Conservation (phyloP, 176 grass and related monocot species). For the Pontederia paniculata region DNA sequence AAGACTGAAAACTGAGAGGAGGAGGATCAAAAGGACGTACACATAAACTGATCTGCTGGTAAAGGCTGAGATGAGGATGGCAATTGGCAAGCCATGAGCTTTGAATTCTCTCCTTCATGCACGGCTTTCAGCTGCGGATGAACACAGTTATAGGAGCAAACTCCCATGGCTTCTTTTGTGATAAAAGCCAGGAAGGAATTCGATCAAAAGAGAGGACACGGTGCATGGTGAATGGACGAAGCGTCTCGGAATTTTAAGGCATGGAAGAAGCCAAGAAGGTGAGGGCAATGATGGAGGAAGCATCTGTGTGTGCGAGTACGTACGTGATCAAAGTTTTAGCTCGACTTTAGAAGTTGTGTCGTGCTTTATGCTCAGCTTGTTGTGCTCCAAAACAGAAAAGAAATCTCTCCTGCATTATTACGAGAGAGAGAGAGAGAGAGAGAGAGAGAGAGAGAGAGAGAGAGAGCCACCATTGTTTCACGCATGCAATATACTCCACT, state of each 20-base stretch:
- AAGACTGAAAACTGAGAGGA: no score
- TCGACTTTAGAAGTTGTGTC: constrained; percentile 24
- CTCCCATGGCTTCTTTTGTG: no score
- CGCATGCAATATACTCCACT: not conserved
- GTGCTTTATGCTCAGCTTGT: constrained; percentile 12
- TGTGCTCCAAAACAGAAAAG: constrained; percentile 22
- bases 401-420: constrained; percentile 2
- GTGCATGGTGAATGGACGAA: not conserved
- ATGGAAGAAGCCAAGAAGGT: constrained; percentile 2
- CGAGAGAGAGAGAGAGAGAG: constrained; percentile 1
- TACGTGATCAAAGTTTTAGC: not conserved
- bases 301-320: not conserved
- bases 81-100: no score
- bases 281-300: constrained; percentile 10
- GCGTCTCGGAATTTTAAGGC: constrained; percentile 2
- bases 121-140: no score
- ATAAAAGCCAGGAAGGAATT: not conserved
- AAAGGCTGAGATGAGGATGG: no score
- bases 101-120: no score
- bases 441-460: constrained; percentile 7
- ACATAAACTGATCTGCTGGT: no score
- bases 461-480: not conserved
- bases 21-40: no score
- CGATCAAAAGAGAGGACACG: not conserved
- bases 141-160: no score